Evolutionary conservation across 352 stramenopile genomes (phyloP), one percentile per base, ranked within the genome.

Genomic region (Globisporangium nodosum): DNA sequence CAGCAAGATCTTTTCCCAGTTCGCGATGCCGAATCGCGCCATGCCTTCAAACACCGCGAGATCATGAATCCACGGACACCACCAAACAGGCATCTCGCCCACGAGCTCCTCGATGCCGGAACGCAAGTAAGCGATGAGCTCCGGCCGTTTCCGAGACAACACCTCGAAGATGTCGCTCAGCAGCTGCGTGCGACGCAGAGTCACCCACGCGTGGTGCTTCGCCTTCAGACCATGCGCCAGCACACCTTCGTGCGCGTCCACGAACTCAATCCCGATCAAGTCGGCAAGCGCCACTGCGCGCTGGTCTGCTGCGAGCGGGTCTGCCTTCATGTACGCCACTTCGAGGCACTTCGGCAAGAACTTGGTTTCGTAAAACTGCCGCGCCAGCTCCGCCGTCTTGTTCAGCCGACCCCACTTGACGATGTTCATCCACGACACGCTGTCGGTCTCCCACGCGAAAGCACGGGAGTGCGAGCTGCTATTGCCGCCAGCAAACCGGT

Each of bases 41-140:
- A 96, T 92, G 31, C 81, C 86, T 49, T 86, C 86, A 20, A 96
- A 80, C 11, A 93, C 46, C 3, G 72, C 81, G 18, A 90, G 58
- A 53, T 96, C 86, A 56, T 96, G 86, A 30, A 94, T 77, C 86
- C 86, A 96, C 12, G 86, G 86, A 61, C 86, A 96, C 86, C 86
- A 96, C 86, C 86, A 96, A 33, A 92, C 79, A 4, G 86, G 86
- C 83, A 96, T 93, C 49, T 85, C 71, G 11, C 71, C 59, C 43
- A 92, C 82, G 8, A 92, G 65, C 49, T 73, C 63, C 5, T 73
- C 60, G 24, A 65, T 75, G 27, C 86, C 84, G 2, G 84, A 94
- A 0, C 81, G 72, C 33, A 96, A 61, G 31, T 78, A 68, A 51
- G 64, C 52, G 6, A 81, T 64, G 13, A 96, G 54, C n/a, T 68